Evolutionary conservation across 345 rosid species (phyloP), one percentile per base, ranked within the genome.

Genomic region (Lumnitzera littorea): DNA sequence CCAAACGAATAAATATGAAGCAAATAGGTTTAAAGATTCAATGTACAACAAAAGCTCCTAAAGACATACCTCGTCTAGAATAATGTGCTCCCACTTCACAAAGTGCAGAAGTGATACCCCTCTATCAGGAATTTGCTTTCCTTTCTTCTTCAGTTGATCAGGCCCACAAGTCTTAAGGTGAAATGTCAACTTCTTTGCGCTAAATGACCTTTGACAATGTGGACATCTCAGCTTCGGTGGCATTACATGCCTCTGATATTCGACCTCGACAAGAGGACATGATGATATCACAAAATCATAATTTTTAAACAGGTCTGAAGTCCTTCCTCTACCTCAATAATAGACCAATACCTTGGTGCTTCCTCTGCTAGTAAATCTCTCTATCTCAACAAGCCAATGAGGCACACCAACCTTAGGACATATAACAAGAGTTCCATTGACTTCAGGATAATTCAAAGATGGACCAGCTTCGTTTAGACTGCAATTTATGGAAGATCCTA

Each of bases 211-310:
- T 61, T 74, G 77, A 75, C 99, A 94, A 51, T 77, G 82, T 11
- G 12, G 24, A 71, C 99, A 94, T 58, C 75, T 75, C 62, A 54
- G 68, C 76, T 82, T 87, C 41, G 91, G 84, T n/a, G 83, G 77
- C 97, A 90, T 82, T 70, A 81, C 67, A 65, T 64, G 48, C 70
- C 72, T 88, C 77, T 97, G 80, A 62, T 70, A 94, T 59, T 88
- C 96, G 62, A 71, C 65, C 83, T 94, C 96, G 64, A 84, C 87
- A 15, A 75, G 82, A 49, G 90, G 76, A 62, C 90, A 94, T 24
- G 99, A 90, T 23, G 99, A 85, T 70, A 90, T 70, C 12, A 94
- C 88, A 71, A 94, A 94, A 80, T 94, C 99, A 66, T 74, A 90
- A 16, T 79, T 77, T 62, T 47, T 71, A 59, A 90, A 79, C 53